Evolutionary conservation across 2,329 filamentous ascomycete species (phyloP), one percentile per base, ranked within the genome.

Genomic region (Parastagonospora avenae): DNA sequence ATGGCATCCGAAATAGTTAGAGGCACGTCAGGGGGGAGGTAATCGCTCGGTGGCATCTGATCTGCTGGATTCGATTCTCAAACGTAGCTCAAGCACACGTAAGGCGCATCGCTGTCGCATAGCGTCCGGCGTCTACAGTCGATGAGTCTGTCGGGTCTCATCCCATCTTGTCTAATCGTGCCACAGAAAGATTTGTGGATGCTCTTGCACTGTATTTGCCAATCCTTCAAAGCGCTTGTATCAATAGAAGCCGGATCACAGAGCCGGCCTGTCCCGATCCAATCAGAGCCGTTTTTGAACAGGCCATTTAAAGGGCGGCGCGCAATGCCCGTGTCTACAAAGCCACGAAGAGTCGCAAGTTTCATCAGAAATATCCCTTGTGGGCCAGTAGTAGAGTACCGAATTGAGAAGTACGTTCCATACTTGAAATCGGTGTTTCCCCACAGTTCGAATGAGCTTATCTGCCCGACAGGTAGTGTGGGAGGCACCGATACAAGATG

Each of bases 1-100:
- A 35, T 35, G 7, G 32, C 32, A n/a, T 35, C 32, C 12, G 7
- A n/a, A n/a, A 35, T 35, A 7, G 12, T n/a, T 29, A 12, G 2
- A 31, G 43, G 43, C 4, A 46, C 4, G 8, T 24, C 11, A 12
- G 12, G 24, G 1, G 43, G 33, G 4, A 46, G 35, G 9, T 8
- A 12, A 30, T 2, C 1, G 19, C 14, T 27, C 10, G 7, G 2
- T 8, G 10, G 8, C 6, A 15, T 7, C 4, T 36, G 4, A 4
- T 7, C 29, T 8, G 31, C 8, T 28, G 4, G 12, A 2, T 14
- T 11, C 4, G 31, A 11, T 11, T 39, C 46, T 31, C 46, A 49
- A 9, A 49, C 39, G 27, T 49, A 49, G 46, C 40, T 49, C 14
- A 49, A 15, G 8, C 36, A 40, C 5, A 27, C 33, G 19, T 49